Evolutionary conservation across 805 yeast genomes (phyloP).

Genomic region (Naumovozyma baii): DNA sequence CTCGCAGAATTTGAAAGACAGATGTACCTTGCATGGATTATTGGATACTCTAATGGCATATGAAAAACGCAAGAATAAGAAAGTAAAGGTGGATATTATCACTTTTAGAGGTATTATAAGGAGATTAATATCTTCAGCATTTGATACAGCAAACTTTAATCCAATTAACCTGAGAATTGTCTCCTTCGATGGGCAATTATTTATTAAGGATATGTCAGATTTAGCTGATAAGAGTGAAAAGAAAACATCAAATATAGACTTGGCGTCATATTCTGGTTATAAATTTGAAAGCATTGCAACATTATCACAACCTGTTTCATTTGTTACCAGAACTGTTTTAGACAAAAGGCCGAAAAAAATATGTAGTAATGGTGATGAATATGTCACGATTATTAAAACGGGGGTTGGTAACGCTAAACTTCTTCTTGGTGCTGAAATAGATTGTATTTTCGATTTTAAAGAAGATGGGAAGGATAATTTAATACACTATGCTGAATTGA

Average conservation of each 20-base stretch:
- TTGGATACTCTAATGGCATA: constrained; percentile 44
- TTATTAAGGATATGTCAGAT: constrained; percentile 41
- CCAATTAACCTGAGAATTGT: constrained; percentile 53
- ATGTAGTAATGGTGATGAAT: constrained; percentile 70
- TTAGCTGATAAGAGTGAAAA: constrained; percentile 11
- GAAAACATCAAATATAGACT: constrained; percentile 17
- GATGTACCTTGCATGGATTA: constrained; percentile 39
- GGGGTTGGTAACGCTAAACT: constrained; percentile 69
- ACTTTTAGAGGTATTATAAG: constrained; percentile 78
- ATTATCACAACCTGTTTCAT: constrained; percentile 64
- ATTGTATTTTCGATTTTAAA: constrained; percentile 76
- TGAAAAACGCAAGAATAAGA: constrained; percentile 41
- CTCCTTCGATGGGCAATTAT: constrained; percentile 66
- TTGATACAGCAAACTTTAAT: constrained; percentile 45
- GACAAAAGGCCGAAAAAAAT: constrained; percentile 52
- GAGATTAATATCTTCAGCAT: constrained; percentile 45
- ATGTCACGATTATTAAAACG: constrained; percentile 68
- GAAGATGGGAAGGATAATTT: constrained; percentile 40
- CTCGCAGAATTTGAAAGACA: constrained; percentile 39
- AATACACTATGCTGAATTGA: constrained; percentile 75
- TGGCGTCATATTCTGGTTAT: constrained; percentile 56
- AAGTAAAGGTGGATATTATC: constrained; percentile 51
- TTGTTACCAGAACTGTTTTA: constrained; percentile 52
- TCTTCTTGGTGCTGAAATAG: constrained; percentile 82
- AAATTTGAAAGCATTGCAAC: constrained; percentile 80